phyloP scores from a whole-genome alignment of 192 early-diverging fungal genomes.

The Coemansia sp. region DNA sequence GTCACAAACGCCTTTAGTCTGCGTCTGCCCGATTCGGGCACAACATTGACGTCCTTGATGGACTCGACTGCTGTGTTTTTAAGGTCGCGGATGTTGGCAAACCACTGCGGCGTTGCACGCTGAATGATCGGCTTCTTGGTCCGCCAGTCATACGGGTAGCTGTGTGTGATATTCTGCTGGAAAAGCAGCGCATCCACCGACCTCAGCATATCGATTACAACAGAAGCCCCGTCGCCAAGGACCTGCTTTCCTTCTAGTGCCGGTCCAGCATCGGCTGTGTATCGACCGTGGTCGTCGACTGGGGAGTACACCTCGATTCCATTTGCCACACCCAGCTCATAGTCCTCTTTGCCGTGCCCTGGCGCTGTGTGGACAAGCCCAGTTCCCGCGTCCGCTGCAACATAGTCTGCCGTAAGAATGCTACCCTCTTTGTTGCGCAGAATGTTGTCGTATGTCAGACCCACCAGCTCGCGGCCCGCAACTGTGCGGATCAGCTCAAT shows the following conservation, averaged over 20 bases:
- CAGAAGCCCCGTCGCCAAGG: conserved; percentile 55
- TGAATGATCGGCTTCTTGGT: conserved; percentile 75
- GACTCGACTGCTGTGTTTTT: conserved; percentile 60
- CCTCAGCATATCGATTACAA: conserved; percentile 56
- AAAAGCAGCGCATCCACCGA: conserved; percentile 42
- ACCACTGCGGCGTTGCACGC: conserved; percentile 81
- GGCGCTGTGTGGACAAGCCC: conserved; percentile 83
- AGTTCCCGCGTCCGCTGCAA: conserved; percentile 68
- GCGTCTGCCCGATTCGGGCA: conserved; percentile 59
- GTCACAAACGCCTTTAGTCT: conserved; percentile 63
- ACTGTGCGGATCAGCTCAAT: conserved; percentile 4
- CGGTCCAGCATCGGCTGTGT: conserved; percentile 61
- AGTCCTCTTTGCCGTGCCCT: conserved; percentile 82
- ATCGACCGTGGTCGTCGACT: conserved; percentile 66
- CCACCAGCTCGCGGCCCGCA: conserved; percentile 53
- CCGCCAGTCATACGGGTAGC: conserved; percentile 84
- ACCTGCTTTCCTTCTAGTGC: conserved; percentile 61
- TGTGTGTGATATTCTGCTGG: conserved; percentile 58
- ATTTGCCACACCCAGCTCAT: conserved; percentile 56
- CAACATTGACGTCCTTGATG: conserved; percentile 51
- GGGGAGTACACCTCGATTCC: conserved; percentile 65
- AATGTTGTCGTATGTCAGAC: conserved; percentile 56
- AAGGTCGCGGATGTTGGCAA: conserved; percentile 65
- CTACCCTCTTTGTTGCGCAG: conserved; percentile 46
- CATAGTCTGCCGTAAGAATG: conserved; percentile 64